Percentiles rank a stretch among this genome's conserved stretches.
These are phyloP conservation scores for Lumnitzera racemosa DNA, from an alignment of 345 rosid species.

Conservation along the genomic window DNA sequence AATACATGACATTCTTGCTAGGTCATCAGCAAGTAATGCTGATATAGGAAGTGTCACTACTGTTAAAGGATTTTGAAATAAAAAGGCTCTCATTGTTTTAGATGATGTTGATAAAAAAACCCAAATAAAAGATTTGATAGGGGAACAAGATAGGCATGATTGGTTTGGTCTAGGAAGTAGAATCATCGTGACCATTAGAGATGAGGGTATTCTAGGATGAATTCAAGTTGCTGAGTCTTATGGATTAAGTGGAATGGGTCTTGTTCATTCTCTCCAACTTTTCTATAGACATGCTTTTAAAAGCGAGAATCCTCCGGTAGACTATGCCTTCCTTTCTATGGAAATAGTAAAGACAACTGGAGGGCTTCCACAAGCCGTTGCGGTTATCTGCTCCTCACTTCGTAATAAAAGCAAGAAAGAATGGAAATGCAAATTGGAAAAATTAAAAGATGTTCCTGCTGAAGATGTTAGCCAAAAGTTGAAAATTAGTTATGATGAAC, in stretches of 20 bases:
- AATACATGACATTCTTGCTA: too few relatives aligned
- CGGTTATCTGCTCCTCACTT: slow-evolving; percentile 1
- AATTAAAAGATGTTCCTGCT: background rate
- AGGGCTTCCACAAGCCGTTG: slow-evolving; percentile 9
- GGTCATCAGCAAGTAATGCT: background rate
- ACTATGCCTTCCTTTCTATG: background rate
- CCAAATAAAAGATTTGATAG: slow-evolving; percentile 1
- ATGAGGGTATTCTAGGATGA: background rate
- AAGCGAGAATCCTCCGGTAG: background rate
- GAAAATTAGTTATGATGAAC: slow-evolving; percentile 7
- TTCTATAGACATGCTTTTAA: slow-evolving; percentile 5
- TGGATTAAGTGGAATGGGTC: background rate
- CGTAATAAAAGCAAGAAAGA: background rate
- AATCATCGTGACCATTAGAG: slow-evolving; percentile 7
- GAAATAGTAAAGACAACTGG: background rate
- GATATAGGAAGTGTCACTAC: slow-evolving; percentile 3
- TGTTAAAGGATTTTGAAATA: background rate
- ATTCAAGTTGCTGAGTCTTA: background rate
- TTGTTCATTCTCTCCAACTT: slow-evolving; percentile 1
- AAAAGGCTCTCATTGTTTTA: slow-evolving; percentile 6
- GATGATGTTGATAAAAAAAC: slow-evolving; percentile 9
- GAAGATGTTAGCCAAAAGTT: background rate
- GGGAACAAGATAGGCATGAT: background rate
- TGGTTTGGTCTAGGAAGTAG: slow-evolving; percentile 10
- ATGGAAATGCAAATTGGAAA: slow-evolving; percentile 3